These are phyloP conservation scores for Chaetoceros tenuissimus DNA, from an alignment of 108 stramenopile species.

Conservation along the genomic window DNA sequence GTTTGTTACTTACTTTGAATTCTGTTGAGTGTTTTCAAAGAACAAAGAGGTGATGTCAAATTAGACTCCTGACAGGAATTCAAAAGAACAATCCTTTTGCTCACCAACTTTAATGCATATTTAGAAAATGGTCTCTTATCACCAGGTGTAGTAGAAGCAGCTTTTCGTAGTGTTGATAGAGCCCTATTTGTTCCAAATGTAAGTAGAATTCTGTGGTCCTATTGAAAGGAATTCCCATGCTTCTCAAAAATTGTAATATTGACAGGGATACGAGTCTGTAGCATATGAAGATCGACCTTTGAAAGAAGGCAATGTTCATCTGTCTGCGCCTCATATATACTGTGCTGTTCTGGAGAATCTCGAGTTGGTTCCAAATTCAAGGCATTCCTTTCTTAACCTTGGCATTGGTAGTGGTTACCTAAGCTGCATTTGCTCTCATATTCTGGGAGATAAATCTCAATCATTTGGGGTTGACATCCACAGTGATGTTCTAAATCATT, in stretches of 20 bases:
- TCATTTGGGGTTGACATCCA: slow-evolving; percentile 62
- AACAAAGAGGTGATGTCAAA: no score
- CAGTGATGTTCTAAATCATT: slow-evolving; percentile 65
- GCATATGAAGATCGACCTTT: slow-evolving; percentile 78
- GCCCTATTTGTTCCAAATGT: slow-evolving; percentile 77
- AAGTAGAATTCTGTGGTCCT: slow-evolving; percentile 17
- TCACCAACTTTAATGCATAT: no score
- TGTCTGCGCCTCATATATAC: slow-evolving; percentile 93
- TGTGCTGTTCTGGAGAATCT: slow-evolving; percentile 75
- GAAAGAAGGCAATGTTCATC: slow-evolving; percentile 73
- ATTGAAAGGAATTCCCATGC: not conserved
- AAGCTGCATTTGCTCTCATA: slow-evolving; percentile 64
- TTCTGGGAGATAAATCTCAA: slow-evolving; percentile 57
- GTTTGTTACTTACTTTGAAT: no score
- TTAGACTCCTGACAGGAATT: no score
- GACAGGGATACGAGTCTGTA: slow-evolving; percentile 28
- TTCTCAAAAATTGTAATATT: no score
- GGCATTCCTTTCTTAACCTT: slow-evolving; percentile 65
- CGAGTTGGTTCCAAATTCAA: slow-evolving; percentile 52
- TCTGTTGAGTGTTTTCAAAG: no score
- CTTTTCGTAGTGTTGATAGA: slow-evolving; percentile 74
- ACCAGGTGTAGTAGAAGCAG: slow-evolving; percentile 50
- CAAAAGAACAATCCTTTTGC: no score
- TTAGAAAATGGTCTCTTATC: slow-evolving; percentile 65
- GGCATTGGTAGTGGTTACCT: slow-evolving; percentile 87